phyloP scores from a whole-genome alignment of 2,329 filamentous ascomycete species.

The Hirsutella rhossiliensis region DNA sequence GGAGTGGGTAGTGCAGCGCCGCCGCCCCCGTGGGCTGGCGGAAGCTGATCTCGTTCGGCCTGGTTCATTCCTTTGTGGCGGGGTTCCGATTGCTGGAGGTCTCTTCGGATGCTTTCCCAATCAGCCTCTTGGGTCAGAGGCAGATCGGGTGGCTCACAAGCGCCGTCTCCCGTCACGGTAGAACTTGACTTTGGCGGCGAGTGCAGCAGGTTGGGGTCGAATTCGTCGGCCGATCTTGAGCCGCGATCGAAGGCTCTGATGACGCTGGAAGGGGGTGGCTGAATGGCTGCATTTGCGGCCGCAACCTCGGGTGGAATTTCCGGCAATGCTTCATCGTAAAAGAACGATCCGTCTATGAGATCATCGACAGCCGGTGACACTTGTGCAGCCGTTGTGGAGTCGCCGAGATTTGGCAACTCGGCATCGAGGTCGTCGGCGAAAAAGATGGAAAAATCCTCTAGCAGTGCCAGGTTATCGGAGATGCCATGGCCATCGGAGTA shows the following conservation, averaged over 20 bases:
- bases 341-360: background rate
- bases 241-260: conserved; percentile 17
- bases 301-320: background rate
- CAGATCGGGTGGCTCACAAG: background rate
- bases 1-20: background rate
- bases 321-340: background rate
- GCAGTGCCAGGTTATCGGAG: background rate
- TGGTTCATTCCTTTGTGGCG: background rate
- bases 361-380: background rate
- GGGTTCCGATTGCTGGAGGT: background rate
- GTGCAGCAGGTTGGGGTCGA: conserved; percentile 22
- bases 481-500: background rate
- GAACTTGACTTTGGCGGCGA: conserved; percentile 14
- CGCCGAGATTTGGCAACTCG: background rate
- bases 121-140: conserved; percentile 26
- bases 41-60: background rate
- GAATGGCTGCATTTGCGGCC: background rate
- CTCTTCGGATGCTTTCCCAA: conserved; percentile 21
- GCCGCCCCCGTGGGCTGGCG: conserved; percentile 1
- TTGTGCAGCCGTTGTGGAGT: background rate
- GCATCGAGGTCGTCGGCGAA: background rate
- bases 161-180: conserved; percentile 1
- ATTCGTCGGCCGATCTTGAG: conserved; percentile 21
- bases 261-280: conserved; percentile 19
- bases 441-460: background rate